Evolutionary conservation across 768 basidiomycete species (phyloP), one percentile per base, ranked within the genome.

Genomic region (Mycena kentingensis): DNA sequence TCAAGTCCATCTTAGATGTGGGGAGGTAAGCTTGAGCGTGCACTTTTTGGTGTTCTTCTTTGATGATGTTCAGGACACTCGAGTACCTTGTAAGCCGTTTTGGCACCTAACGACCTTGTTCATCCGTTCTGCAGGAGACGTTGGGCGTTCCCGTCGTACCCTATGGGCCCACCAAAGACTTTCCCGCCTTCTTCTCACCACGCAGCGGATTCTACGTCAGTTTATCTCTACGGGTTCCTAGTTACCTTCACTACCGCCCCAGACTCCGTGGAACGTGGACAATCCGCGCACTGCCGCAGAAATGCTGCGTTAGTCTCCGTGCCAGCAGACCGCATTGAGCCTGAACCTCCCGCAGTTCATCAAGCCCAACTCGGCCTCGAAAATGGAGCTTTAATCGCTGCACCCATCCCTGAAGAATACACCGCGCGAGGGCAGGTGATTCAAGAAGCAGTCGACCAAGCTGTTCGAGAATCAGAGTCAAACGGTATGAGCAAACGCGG

Each of bases 1-100:
- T 91, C 18, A 99, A 98, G 67, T 92, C 90, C 0, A 98, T 99
- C 55, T 69, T 99, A 36, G 97, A 99, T 67, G 94, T 98, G 53
- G 88, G 88, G 52, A 80, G 82, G 88, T 83, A 49, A n/a, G n/a
- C 49, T 72, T 55, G n/a, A 15, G 54, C 29, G 39, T 11, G 21
- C 10, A 42, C 24, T 46, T 45, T 45, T 16, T 32, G 7, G 21
- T 15, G 28, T 29, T 25, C 35, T 27, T 22, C 15, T 38, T 28
- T n/a, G 42, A 31, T 36, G 18, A 38, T 38, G 19, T 22, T 19
- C 60, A 36, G 89, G 64, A 92, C 90, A 13, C 72, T 92, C 21
- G 90, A 92, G 67, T 90, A 88, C 66, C 77, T 92, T 51, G 90
- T 85, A 64, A 43, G 77, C 64, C 11, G 12, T 32, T 26, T 29